Evolutionary conservation across 441 rosid species (phyloP), one percentile per base, ranked within the genome.

Genomic region (Macaranga tanarius): DNA sequence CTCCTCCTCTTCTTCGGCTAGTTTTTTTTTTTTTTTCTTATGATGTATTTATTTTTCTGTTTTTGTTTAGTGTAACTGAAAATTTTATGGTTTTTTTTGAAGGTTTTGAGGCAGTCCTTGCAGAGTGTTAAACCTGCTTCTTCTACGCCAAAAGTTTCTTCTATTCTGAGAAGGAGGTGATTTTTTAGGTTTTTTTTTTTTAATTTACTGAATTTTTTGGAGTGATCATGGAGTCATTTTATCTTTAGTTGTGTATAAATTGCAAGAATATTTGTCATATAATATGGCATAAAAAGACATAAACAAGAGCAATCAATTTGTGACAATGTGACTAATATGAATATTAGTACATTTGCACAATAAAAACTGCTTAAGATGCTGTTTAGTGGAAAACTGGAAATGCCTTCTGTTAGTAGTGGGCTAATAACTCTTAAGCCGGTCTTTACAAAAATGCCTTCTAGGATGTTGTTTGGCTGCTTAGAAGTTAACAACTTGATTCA

Each of bases 61-160:
- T 16, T 17, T 47, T 47, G 0, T 65, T 47, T 7, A 20, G n/a
- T 16, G 11, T 7, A 51, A 51, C 10, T 51, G 54, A 5, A 4
- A 13, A 0, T 8, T 20, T 50, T 50, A 9, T 28, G 10, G 55
- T 2, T 62, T 67, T 19, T n/a, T 59, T 23, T 57, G 28, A 47
- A 87, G 97, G 81, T 80, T 62, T 76, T 85, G 61, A 81, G 82
- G 68, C 80, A 82, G 79, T 81, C 87, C 10, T 48, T 82, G 70
- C 86, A 72, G 77, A 74, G 80, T 20, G 51, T 72, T 67, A 83
- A 87, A 68, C 75, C 83, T 63, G 84, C 75, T 9, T 77, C 76
- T 15, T 82, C 87, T 77, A 44, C 85, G 2, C 77, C 83, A 63
- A 78, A 84, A 81, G 86, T 79, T 71, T 80, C 84, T 44, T 79